A percentile compares a stretch with the other conserved stretches of the same genome.
These are phyloP conservation scores for Chaetothyriales sp. DNA, from an alignment of 2,329 filamentous ascomycete species.

Conservation along the genomic window DNA sequence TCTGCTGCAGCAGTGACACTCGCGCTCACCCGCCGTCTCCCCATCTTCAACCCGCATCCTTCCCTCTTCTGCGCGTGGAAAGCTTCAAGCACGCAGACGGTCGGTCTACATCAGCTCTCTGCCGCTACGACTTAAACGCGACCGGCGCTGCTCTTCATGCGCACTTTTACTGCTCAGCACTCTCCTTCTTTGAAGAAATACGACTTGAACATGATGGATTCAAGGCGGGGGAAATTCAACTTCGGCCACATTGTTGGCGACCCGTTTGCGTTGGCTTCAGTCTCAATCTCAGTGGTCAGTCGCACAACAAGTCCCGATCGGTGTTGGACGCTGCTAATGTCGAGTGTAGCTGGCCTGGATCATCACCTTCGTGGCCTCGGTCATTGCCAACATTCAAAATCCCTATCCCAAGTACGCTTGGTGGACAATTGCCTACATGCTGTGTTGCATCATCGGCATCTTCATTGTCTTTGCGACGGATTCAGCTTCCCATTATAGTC, in stretches of 20 bases:
- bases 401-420: conserved; percentile 74
- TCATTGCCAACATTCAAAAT: conserved; percentile 48
- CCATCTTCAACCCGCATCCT: neutral
- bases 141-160: conserved; percentile 39
- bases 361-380: conserved; percentile 75
- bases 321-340: conserved; percentile 4
- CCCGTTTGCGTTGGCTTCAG: conserved; percentile 85
- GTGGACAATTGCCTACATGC: conserved; percentile 78
- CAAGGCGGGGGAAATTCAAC: conserved; percentile 37
- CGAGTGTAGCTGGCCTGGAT: conserved; percentile 83
- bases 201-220: conserved; percentile 29
- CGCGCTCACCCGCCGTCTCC: neutral
- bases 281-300: conserved; percentile 80
- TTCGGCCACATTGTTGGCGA: conserved; percentile 87
- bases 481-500: conserved; percentile 72
- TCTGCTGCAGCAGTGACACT: neutral
- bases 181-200: conserved; percentile 60
- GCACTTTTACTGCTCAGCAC: conserved; percentile 55
- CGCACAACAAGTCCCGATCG: neutral
- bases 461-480: conserved; percentile 73
- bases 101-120: neutral
- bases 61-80: neutral
- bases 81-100: neutral
- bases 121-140: neutral
- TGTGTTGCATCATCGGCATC: conserved; percentile 67